Evolutionary conservation across 1,284 basidiomycete genomes (phyloP).

Genomic region (Bjerkandera adusta): DNA sequence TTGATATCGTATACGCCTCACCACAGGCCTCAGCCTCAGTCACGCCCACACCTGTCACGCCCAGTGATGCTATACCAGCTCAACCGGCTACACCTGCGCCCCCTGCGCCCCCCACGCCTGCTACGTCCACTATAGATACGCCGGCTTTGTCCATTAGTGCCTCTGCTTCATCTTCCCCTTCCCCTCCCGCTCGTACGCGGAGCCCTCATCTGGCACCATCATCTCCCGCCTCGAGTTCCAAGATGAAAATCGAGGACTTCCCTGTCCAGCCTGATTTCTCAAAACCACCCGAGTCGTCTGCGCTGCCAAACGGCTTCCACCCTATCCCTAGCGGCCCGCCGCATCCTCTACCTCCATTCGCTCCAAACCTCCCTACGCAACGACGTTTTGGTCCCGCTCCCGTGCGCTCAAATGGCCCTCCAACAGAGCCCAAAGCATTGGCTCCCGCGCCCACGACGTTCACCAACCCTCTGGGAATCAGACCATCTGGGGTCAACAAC

Average conservation of each 20-base stretch:
- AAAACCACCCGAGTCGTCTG: no score
- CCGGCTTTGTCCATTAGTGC: not conserved
- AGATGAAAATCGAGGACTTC: constrained; percentile 20
- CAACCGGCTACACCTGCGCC: not conserved
- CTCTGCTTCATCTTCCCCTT: not conserved
- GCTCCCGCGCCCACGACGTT: constrained; percentile 37
- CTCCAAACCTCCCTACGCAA: not conserved
- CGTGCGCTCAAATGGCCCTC: no score
- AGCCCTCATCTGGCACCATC: constrained; percentile 1
- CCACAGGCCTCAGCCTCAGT: not conserved
- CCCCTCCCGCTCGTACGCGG: not conserved
- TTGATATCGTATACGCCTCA: not conserved
- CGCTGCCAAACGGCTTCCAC: no score
- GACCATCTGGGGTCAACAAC: constrained; percentile 27
- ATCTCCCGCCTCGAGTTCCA: constrained; percentile 17
- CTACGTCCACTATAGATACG: not conserved
- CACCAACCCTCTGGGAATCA: constrained; percentile 50
- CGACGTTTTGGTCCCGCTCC: not conserved
- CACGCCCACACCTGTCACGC: not conserved
- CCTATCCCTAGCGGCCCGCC: no score
- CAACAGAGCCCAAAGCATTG: constrained; percentile 37
- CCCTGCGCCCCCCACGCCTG: not conserved
- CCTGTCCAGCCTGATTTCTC: not conserved
- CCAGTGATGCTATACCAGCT: not conserved
- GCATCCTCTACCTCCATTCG: not conserved